phyloP scores from a whole-genome alignment of 2,329 filamentous ascomycete species.

The Aspergillus fructus region DNA sequence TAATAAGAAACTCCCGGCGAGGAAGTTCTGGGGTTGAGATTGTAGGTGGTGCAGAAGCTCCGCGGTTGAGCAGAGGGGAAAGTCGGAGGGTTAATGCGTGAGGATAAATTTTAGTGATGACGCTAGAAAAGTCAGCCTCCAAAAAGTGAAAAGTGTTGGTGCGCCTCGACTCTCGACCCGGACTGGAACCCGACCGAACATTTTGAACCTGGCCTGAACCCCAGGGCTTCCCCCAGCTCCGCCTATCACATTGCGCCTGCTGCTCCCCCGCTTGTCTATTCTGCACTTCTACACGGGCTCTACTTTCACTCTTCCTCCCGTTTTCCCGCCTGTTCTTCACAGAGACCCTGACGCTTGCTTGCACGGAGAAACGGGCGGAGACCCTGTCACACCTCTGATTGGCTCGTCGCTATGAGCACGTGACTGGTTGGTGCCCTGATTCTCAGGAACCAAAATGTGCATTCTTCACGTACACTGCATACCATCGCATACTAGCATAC shows the following conservation, averaged over 20 bases:
- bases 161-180: conserved; percentile 24
- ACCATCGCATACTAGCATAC: too few relatives aligned
- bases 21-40: conserved; percentile 22
- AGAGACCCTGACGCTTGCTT: neutral
- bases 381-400: neutral
- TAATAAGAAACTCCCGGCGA: conserved; percentile 18
- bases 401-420: neutral
- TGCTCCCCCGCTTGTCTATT: neutral
- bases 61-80: conserved; percentile 28
- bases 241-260: neutral
- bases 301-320: neutral
- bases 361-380: neutral
- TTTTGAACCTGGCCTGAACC: conserved; percentile 15
- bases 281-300: neutral
- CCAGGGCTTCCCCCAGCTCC: conserved; percentile 16
- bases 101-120: conserved; percentile 45
- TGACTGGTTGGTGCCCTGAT: neutral
- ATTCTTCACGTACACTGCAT: too few relatives aligned
- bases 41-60: conserved; percentile 23
- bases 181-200: neutral
- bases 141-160: conserved; percentile 31
- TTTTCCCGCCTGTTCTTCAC: neutral
- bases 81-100: conserved; percentile 37
- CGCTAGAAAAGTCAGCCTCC: conserved; percentile 43
- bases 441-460: conserved; percentile 3